phyloP scores from a whole-genome alignment of 495 filamentous ascomycete species.

The Cercophora samala region DNA sequence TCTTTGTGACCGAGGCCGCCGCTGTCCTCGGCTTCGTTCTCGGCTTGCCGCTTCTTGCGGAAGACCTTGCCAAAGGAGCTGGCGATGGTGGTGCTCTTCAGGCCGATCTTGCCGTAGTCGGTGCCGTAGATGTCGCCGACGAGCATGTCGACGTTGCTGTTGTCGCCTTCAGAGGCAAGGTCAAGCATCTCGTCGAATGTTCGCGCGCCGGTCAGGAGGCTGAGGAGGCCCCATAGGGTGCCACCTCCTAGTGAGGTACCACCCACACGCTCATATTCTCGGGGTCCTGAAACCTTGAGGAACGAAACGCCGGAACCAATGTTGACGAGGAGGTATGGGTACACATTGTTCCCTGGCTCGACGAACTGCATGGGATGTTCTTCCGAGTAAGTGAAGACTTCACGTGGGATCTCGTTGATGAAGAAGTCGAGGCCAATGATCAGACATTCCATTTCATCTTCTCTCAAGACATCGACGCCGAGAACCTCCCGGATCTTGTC shows the following conservation, averaged over 20 bases:
- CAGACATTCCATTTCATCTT: conserved; percentile 98
- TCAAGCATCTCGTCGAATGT: conserved; percentile 94
- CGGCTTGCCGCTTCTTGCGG: conserved; percentile 71
- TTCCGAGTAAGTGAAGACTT: conserved; percentile 96
- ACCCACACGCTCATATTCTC: conserved; percentile 81
- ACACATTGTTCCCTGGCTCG: conserved; percentile 66
- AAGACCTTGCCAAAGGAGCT: conserved; percentile 97
- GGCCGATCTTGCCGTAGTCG: conserved; percentile 89
- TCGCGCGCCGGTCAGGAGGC: conserved; percentile 81
- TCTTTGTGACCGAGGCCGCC: conserved; percentile 58
- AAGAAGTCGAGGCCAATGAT: conserved; percentile 97
- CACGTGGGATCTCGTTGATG: conserved; percentile 92
- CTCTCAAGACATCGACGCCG: conserved; percentile 79
- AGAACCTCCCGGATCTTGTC: conserved; percentile 78
- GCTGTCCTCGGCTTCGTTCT: conserved; percentile 73
- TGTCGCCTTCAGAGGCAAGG: conserved; percentile 91
- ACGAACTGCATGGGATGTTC: conserved; percentile 81
- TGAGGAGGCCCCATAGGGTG: conserved; percentile 92
- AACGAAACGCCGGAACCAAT: conserved; percentile 99
- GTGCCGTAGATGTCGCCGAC: conserved; percentile 98
- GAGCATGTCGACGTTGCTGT: conserved; percentile 89
- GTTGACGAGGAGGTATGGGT: conserved; percentile 96
- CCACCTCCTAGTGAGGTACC: conserved; percentile 93
- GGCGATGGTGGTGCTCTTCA: conserved; percentile 91
- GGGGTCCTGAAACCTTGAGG: conserved; percentile 91